Evolutionary conservation across 75 land plant genomes (phyloP), one percentile per base, ranked within the genome.

Genomic region (Pseudotsuga menziesii): DNA sequence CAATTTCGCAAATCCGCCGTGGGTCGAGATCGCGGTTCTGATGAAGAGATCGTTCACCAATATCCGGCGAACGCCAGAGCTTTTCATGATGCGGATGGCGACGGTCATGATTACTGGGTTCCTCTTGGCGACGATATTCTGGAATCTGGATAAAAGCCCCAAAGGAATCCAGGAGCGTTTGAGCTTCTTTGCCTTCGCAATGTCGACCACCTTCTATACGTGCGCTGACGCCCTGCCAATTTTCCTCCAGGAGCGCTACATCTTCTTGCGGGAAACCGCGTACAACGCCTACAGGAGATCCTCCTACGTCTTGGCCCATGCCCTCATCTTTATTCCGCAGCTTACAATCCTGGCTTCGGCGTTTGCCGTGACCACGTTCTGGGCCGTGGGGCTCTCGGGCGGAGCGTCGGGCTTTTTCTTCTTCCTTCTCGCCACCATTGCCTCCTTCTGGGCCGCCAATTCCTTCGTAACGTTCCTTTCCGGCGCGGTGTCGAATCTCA

Each of bases 211-310:
- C 32, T 93, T 79, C 85, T 93, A 91, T 73, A 90, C 93, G 39
- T 93, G 93, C 74, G 96, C 98, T 48, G 98, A 95, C 48, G 96
- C 98, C 3, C 84, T 95, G 29, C 96, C 96, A 0, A 89, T 91
- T 2, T 95, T 95, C 80, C 84, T 93, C 32, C 91, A 91, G 55
- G 95, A 95, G 71, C 80, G 96, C 27, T 88, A 88, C 86, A 93
- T 95, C 56, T 95, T 95, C 85, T 86, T 95, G 93, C 32, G 96
- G 6, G 98, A 95, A 64, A 95, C 98, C 2, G 86, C 96, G 2
- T 84, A 89, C 79, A 93, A 91, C 74, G 93, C 98, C 5, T 95
- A 95, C 75, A 83, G 98, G 15, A 78, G 89, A 32, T 91, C 92
- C 2, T 95, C 98, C 32, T 93, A 93, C 80, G 90, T 87, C n/a